Base-by-base conservation (phyloP, 805 yeast species). In the Suhomyces pyralidae region DNA sequence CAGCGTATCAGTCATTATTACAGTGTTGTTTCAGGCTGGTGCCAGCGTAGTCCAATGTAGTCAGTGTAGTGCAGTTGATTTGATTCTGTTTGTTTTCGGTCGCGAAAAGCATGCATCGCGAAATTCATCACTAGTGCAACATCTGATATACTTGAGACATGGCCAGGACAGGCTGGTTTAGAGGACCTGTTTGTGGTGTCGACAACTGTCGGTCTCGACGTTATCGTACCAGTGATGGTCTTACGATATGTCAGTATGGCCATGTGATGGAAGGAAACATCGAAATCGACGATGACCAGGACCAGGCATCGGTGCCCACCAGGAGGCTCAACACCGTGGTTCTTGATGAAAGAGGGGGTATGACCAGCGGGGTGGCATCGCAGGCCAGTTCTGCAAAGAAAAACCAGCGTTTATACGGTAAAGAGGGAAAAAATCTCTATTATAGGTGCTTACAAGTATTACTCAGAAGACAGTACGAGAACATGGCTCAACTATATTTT, bases 161-260 rank as follows among this genome's bases (percentile, higher is more conserved):
- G 45, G 45, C 45, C 30, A 42, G 17, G 19, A 38, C 42, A n/a
- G 45, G 45, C 65, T 86, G 84, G 82, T 75, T 78, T 40, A 75
- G 84, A 58, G 98, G 99, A 1, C 86, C 88, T 4, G 70, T 86
- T 5, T 93, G 99, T 77, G 97, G 97, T 1, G 84, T 85, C 2
- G 92, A 88, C 57, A 93, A 93, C 73, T 93, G 99, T 69, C 82
- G 88, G 3, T 88, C 97, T 0, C 72, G 83, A 38, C 78, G 85
- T 48, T 93, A 90, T 82, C 78, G 86, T 48, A 68, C 81, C 28
- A 71, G 83, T 3, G 90, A 88, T 61, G 99, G 99, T 24, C 82
- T 82, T 48, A 79, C 84, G 52, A 85, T 92, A 9, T 93, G 99
- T 66, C 93, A 88, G 61, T 86, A 81, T 62, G 98, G 98, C 5